Conservation (phyloP, 495 filamentous ascomycete genomes). For the Cryomyces minteri region DNA sequence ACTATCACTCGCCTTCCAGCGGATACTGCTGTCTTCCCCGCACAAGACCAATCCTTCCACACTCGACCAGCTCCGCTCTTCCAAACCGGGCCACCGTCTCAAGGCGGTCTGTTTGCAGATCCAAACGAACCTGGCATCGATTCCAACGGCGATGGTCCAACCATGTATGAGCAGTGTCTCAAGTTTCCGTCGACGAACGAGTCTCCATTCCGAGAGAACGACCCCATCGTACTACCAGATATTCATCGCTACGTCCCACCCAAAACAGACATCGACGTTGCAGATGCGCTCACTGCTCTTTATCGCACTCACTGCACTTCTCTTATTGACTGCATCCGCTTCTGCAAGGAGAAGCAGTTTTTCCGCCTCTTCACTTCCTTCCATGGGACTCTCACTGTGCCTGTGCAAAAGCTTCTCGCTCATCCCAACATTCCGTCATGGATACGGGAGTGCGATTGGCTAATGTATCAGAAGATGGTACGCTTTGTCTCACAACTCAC, state of each 20-base stretch:
- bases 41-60: constrained; percentile 13
- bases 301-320: constrained; percentile 92
- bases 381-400: constrained; percentile 86
- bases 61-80: constrained; percentile 1
- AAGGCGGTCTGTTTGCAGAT: constrained; percentile 18
- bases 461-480: constrained; percentile 94
- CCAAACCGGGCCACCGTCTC: constrained; percentile 7
- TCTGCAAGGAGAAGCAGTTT: constrained; percentile 86
- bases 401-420: constrained; percentile 85
- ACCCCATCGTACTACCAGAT: constrained; percentile 55
- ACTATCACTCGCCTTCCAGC: constrained; percentile 30
- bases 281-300: constrained; percentile 60
- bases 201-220: constrained; percentile 25
- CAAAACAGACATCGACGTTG: constrained; percentile 65
- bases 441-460: constrained; percentile 88
- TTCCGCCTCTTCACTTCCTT: constrained; percentile 92
- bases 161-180: constrained; percentile 34
- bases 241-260: constrained; percentile 58
- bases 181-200: constrained; percentile 40
- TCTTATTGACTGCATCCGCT: constrained; percentile 84
- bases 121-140: constrained; percentile 11
- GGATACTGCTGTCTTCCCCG: constrained; percentile 50
- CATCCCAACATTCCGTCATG: constrained; percentile 69
- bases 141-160: constrained; percentile 5
- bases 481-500: constrained; percentile 69